Evolutionary conservation across 768 basidiomycete genomes (phyloP).

Genomic region (Russula brevipes): DNA sequence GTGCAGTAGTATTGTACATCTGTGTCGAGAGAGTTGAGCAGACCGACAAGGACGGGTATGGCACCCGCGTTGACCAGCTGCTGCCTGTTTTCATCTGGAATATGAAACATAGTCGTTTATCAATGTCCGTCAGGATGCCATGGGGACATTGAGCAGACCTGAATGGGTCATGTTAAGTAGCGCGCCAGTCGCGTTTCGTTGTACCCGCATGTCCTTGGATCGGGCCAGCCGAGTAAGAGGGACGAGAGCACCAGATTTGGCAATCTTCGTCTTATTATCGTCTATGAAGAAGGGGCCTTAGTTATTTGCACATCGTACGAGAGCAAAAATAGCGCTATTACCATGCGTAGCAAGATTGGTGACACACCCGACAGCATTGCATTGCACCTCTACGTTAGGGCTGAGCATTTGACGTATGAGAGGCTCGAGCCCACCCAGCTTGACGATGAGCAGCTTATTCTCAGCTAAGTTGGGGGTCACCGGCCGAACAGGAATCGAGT

Average conservation of each 20-base stretch:
- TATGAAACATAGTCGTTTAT: conserved; percentile 1
- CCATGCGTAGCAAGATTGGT: conserved; percentile 98
- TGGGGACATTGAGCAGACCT: conserved; percentile 45
- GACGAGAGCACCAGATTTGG: conserved; percentile 97
- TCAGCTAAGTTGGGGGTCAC: conserved; percentile 55
- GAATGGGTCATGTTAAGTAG: conserved; percentile 99
- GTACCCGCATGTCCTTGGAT: conserved; percentile 99
- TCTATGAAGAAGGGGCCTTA: conserved; percentile 44
- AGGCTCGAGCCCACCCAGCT: conserved; percentile 94
- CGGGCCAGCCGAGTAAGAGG: conserved; percentile 93
- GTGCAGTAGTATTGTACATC: conserved; percentile 99
- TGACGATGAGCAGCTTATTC: conserved; percentile 98
- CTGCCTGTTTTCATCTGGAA: conserved; percentile 93
- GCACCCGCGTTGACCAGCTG: conserved; percentile 98
- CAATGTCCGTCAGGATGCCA: neutral
- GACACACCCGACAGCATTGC: conserved; percentile 98
- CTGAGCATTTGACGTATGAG: conserved; percentile 98
- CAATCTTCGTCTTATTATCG: conserved; percentile 99
- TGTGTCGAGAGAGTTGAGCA: conserved; percentile 95
- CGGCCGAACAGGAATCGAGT: neutral
- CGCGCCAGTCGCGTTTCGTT: conserved; percentile 97
- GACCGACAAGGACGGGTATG: conserved; percentile 91
- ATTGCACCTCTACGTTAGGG: conserved; percentile 98
- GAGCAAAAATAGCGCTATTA: conserved; percentile 35
- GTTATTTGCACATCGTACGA: neutral